Conservation (phyloP, 495 filamentous ascomycete species). For the Opeltia flavorubescens region DNA sequence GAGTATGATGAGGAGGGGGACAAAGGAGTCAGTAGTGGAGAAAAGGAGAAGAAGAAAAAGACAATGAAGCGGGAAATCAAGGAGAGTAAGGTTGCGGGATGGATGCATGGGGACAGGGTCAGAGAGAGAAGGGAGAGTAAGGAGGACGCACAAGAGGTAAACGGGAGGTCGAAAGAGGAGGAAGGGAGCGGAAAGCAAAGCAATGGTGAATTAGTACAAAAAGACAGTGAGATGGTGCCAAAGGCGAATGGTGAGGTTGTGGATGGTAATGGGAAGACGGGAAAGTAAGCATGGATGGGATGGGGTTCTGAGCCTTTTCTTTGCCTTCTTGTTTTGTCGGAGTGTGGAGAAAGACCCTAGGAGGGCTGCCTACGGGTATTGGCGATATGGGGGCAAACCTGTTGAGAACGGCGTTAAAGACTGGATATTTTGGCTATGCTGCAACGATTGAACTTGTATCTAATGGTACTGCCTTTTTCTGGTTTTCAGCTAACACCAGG, state of each 20-base stretch:
- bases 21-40: slow-evolving; percentile 26
- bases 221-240: background rate
- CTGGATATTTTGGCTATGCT: no score
- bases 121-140: slow-evolving; percentile 2
- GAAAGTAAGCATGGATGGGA: background rate
- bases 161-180: slow-evolving; percentile 4
- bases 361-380: background rate
- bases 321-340: no score
- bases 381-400: background rate
- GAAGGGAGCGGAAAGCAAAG: background rate
- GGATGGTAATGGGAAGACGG: background rate
- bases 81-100: slow-evolving; percentile 4
- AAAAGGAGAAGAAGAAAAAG: slow-evolving; percentile 9
- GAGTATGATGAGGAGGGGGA: slow-evolving; percentile 20
- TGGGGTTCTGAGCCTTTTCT: no score
- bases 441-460: no score
- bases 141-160: background rate
- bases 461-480: no score
- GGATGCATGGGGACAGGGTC: slow-evolving; percentile 8
- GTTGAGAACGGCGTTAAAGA: no score
- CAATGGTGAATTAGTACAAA: background rate
- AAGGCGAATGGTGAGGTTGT: background rate
- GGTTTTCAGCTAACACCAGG: no score
- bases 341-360: background rate
- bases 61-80: slow-evolving; percentile 8